phyloP scores from a whole-genome alignment of 1,284 basidiomycete species.

The Rhodotorula sp. region DNA sequence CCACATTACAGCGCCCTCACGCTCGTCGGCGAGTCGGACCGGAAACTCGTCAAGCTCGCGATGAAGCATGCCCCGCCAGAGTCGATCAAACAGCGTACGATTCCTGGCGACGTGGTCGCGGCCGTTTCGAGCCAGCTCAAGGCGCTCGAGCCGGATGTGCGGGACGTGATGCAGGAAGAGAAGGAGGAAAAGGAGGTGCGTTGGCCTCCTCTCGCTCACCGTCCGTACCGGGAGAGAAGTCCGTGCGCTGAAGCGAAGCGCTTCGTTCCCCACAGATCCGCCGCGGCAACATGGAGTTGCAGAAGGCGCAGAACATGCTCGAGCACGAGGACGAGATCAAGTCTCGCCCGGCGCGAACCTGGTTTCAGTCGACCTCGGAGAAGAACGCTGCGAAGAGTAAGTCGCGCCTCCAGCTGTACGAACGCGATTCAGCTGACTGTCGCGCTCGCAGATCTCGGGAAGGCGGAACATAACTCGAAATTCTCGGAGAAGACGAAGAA shows the following conservation, averaged over 20 bases:
- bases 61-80: constrained; percentile 85
- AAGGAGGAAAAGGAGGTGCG: constrained; percentile 87
- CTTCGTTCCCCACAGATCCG: constrained; percentile 59
- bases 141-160: constrained; percentile 72
- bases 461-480: constrained; percentile 38
- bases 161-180: constrained; percentile 83
- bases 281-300: constrained; percentile 92
- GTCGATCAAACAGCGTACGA: constrained; percentile 82
- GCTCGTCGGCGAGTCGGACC: constrained; percentile 91
- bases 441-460: constrained; percentile 23
- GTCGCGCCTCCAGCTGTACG: constrained; percentile 30
- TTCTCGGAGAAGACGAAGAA: constrained; percentile 40
- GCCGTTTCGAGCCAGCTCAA: constrained; percentile 72
- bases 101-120: constrained; percentile 74
- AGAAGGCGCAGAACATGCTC: constrained; percentile 93
- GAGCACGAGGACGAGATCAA: constrained; percentile 94
- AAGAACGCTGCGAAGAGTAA: constrained; percentile 76
- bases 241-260: accelerated
- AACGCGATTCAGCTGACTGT: too few species aligned
- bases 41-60: constrained; percentile 93
- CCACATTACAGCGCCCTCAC: constrained; percentile 71
- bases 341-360: constrained; percentile 87
- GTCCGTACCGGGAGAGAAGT: too few species aligned
- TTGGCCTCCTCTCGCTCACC: constrained; percentile 4
- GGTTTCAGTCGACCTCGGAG: constrained; percentile 92